Conservation (phyloP, 1,139 yeast species). For the Debaryomyces nepalensis region DNA sequence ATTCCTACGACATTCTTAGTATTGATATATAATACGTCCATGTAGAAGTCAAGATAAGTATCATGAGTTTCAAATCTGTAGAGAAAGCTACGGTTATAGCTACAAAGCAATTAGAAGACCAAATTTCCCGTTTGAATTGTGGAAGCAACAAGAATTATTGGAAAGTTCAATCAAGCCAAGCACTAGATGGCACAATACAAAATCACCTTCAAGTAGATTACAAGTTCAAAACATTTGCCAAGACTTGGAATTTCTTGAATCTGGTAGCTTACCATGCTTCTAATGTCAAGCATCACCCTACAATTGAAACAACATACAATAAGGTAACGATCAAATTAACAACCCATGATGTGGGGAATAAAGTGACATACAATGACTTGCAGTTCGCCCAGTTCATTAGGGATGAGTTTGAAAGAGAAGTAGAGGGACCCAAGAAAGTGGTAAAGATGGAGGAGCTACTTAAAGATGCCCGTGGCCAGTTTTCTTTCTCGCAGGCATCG, state of each 20-base stretch:
- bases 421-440: constrained; percentile 10
- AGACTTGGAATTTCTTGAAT: constrained; percentile 69
- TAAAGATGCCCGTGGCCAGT: constrained; percentile 14
- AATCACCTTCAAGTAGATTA: constrained; percentile 30
- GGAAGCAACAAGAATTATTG: constrained; percentile 9
- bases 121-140: constrained; percentile 12
- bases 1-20: constrained; percentile 1
- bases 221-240: constrained; percentile 54
- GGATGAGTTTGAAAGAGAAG: constrained; percentile 14
- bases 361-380: constrained; percentile 62
- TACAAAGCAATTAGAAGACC: constrained; percentile 11
- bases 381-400: constrained; percentile 54
- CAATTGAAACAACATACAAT: constrained; percentile 65
- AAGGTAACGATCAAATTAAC: constrained; percentile 59
- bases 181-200: constrained; percentile 8
- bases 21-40: not conserved
- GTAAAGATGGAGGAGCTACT: constrained; percentile 8
- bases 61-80: not conserved
- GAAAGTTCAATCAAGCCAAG: constrained; percentile 7
- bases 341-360: constrained; percentile 67
- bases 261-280: constrained; percentile 66
- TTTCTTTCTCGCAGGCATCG: constrained; percentile 24
- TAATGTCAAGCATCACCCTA: constrained; percentile 73
- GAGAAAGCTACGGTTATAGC: constrained; percentile 6
- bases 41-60: not conserved